Conservation (phyloP, 2,329 filamentous ascomycete species). For the Sphaceloma murrayae region DNA sequence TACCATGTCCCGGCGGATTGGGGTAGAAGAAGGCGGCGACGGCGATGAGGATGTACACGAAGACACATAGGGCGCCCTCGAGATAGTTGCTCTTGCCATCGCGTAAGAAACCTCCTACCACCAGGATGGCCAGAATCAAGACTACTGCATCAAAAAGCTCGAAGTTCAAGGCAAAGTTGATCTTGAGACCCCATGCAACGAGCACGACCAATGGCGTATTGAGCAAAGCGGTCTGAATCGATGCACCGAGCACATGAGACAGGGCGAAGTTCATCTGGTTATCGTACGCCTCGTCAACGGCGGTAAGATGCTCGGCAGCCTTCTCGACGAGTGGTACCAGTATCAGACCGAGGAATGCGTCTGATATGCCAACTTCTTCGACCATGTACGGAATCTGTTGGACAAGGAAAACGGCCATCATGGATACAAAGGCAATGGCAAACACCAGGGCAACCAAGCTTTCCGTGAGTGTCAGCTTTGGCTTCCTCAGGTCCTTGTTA, state of each 20-base stretch:
- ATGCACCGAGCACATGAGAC: constrained; percentile 76
- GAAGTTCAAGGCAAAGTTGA: constrained; percentile 68
- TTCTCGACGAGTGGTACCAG: constrained; percentile 77
- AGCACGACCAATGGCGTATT: constrained; percentile 77
- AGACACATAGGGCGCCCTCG: constrained; percentile 71
- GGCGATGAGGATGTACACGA: constrained; percentile 56
- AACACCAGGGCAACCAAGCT: constrained; percentile 55
- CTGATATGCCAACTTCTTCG: constrained; percentile 37
- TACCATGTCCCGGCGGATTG: constrained; percentile 3
- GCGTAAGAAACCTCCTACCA: constrained; percentile 76
- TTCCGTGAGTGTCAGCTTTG: constrained; percentile 67
- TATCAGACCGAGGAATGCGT: constrained; percentile 60
- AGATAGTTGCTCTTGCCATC: constrained; percentile 88
- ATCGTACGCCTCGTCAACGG: constrained; percentile 75
- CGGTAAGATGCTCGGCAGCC: constrained; percentile 73
- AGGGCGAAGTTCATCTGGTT: constrained; percentile 69
- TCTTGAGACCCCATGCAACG: constrained; percentile 68
- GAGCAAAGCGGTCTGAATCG: constrained; percentile 80
- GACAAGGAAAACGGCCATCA: constrained; percentile 70
- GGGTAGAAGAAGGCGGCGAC: constrained; percentile 54
- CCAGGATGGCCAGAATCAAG: constrained; percentile 72
- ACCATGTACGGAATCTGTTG: constrained; percentile 58
- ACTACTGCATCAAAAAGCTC: constrained; percentile 78
- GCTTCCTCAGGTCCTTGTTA: constrained; percentile 49
- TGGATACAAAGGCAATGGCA: constrained; percentile 57